phyloP scores from a whole-genome alignment of 148 eudicot species.

The Chenopodium berlandieri region DNA sequence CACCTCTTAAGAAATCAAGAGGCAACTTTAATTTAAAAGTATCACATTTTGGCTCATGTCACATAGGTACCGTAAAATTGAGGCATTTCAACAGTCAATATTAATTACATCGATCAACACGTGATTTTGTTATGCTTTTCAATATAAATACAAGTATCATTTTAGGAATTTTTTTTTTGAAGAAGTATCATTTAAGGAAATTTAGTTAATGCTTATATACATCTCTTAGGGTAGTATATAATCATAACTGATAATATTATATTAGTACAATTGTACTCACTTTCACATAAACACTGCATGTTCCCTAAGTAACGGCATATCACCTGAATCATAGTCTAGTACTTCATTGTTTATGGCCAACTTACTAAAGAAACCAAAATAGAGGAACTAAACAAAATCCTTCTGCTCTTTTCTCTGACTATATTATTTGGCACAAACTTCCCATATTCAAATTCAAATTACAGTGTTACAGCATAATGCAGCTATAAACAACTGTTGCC shows the following conservation, averaged over 20 bases:
- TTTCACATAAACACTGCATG: background rate
- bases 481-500: conserved; percentile 1
- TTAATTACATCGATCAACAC: too few relatives aligned
- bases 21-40: background rate
- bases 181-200: too few relatives aligned
- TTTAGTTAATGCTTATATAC: too few relatives aligned
- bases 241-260: background rate
- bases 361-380: background rate
- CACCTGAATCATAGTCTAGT: background rate
- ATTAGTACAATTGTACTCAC: background rate
- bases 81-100: too few relatives aligned
- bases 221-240: too few relatives aligned
- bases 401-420: background rate
- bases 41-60: background rate
- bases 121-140: too few relatives aligned
- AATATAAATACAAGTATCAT: too few relatives aligned
- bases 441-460: conserved; percentile 25
- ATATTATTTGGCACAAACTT: conserved; percentile 4
- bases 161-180: too few relatives aligned
- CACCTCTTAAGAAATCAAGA: background rate
- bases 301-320: conserved; percentile 6
- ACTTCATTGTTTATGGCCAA: background rate
- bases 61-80: background rate
- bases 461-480: background rate
- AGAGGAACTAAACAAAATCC: conserved; percentile 12